Conservation (phyloP, 1,284 basidiomycete species). For the Lentinula novae-zelandiae region DNA sequence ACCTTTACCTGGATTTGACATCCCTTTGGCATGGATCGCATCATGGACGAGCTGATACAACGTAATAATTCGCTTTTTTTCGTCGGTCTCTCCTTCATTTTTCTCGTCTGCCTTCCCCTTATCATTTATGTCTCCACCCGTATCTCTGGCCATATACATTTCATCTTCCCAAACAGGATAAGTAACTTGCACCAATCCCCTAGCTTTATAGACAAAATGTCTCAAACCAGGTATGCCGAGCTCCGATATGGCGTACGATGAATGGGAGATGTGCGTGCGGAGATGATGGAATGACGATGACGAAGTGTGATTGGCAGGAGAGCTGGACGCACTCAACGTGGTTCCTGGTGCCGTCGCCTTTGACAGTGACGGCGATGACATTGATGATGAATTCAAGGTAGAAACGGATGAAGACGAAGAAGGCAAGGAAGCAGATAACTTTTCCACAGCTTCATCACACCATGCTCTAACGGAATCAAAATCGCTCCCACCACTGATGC, state of each 20-base stretch:
- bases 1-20: neutral
- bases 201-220: conserved; percentile 94
- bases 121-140: neutral
- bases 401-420: neutral
- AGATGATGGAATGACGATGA: neutral
- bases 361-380: neutral
- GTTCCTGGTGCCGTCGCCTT: neutral
- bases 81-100: neutral
- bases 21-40: conserved; percentile 70
- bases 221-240: conserved; percentile 84
- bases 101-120: neutral
- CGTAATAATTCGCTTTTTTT: conserved; percentile 55
- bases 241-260: conserved; percentile 57
- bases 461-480: conserved; percentile 69
- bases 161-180: conserved; percentile 62
- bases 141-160: neutral
- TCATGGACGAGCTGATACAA: conserved; percentile 85
- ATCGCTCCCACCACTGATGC: conserved; percentile 65
- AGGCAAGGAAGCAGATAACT: neutral
- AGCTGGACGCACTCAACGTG: neutral
- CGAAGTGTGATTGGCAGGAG: neutral
- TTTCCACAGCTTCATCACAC: conserved; percentile 52
- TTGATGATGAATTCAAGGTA: neutral
- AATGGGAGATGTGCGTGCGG: neutral
- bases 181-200: conserved; percentile 85